phyloP scores from a whole-genome alignment of 805 yeast species.

The Hanseniaspora singularis region DNA sequence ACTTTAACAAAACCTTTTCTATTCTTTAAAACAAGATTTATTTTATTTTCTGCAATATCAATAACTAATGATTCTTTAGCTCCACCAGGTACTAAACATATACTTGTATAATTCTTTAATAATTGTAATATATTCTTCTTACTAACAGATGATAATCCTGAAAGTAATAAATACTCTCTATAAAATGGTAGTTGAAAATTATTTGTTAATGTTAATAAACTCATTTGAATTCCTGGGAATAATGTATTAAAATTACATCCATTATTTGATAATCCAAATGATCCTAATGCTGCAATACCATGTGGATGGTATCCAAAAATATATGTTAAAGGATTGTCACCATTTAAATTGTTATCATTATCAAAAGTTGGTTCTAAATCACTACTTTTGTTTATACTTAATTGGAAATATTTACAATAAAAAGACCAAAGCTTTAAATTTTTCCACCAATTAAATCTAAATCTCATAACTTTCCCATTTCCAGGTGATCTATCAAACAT shows the following conservation, averaged over 20 bases:
- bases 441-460: constrained; percentile 49
- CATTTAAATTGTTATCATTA: constrained; percentile 32
- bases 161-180: constrained; percentile 67
- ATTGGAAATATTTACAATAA: constrained; percentile 72
- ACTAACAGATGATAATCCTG: constrained; percentile 80
- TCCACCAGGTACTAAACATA: constrained; percentile 89
- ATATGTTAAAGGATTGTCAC: constrained; percentile 45
- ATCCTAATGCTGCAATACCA: constrained; percentile 88
- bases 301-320: constrained; percentile 94
- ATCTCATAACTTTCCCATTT: constrained; percentile 53
- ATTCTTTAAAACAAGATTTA: constrained; percentile 58
- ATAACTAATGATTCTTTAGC: constrained; percentile 79
- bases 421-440: constrained; percentile 51
- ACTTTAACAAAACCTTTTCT: constrained; percentile 82
- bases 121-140: constrained; percentile 56
- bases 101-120: constrained; percentile 54
- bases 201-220: constrained; percentile 66
- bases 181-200: constrained; percentile 78
- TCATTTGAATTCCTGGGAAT: constrained; percentile 76
- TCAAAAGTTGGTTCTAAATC: constrained; percentile 66
- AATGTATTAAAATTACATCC: constrained; percentile 55
- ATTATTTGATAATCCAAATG: constrained; percentile 68
- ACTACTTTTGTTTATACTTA: constrained; percentile 51
- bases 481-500: constrained; percentile 53
- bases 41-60: constrained; percentile 35